Percentiles rank a stretch among this genome's conserved stretches.
phyloP scores from a whole-genome alignment of 2,329 filamentous ascomycete species.

The Arthrobotrys iridis region DNA sequence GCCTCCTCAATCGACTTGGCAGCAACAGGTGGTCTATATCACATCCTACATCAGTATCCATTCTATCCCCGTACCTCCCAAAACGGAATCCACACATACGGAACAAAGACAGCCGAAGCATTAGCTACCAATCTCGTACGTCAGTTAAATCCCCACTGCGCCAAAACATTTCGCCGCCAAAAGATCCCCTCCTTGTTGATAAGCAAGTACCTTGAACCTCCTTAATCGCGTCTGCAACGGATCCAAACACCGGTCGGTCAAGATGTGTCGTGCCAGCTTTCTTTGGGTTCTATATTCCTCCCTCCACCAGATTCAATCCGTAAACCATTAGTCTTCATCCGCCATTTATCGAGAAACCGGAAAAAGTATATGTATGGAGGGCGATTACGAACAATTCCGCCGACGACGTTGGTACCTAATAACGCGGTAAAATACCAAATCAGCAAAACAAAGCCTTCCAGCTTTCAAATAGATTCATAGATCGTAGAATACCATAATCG shows the following conservation, averaged over 20 bases:
- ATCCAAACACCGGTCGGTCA: slow-evolving; percentile 90
- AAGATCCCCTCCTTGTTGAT: not conserved
- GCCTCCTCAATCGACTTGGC: slow-evolving; percentile 97
- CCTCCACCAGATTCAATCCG: too few relatives aligned
- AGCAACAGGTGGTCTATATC: slow-evolving; percentile 81
- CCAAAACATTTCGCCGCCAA: not conserved
- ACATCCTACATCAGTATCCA: slow-evolving; percentile 55
- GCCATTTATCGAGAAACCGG: not conserved
- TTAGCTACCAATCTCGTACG: slow-evolving; percentile 72
- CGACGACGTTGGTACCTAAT: slow-evolving; percentile 92
- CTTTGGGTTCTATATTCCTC: slow-evolving; percentile 79
- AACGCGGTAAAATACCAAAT: slow-evolving; percentile 55
- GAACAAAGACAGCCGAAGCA: slow-evolving; percentile 95
- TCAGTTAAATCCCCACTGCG: slow-evolving; percentile 8
- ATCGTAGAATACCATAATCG: slow-evolving; percentile 80
- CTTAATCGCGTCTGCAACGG: slow-evolving; percentile 86
- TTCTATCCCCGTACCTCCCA: slow-evolving; percentile 16
- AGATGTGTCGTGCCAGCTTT: slow-evolving; percentile 93
- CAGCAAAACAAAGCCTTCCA: slow-evolving; percentile 47
- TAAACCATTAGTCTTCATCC: not conserved
- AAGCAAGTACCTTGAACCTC: slow-evolving; percentile 66
- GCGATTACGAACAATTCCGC: slow-evolving; percentile 72
- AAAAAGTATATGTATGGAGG: not conserved
- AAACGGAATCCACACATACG: slow-evolving; percentile 69
- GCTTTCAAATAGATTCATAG: too few relatives aligned